Conservation (phyloP, 768 basidiomycete species). For the Favolaschia claudopus region DNA sequence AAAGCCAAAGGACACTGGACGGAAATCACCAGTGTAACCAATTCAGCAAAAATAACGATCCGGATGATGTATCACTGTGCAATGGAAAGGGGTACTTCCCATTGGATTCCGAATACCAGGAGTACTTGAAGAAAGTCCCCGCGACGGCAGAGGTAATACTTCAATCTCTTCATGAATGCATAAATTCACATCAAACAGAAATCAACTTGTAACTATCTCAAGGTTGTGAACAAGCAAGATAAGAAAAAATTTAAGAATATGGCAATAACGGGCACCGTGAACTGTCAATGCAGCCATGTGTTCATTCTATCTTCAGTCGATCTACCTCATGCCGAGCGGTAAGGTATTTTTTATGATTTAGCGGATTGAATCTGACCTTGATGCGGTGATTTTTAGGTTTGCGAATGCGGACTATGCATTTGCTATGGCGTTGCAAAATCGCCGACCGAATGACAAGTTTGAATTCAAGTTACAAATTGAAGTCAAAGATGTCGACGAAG, state of each 20-base stretch:
- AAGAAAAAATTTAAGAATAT: no score
- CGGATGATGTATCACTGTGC: conserved; percentile 1
- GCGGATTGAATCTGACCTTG: background rate
- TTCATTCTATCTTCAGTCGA: background rate
- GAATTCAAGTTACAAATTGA: background rate
- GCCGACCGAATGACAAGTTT: background rate
- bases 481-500: background rate
- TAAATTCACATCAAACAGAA: no score
- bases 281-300: background rate
- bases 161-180: no score
- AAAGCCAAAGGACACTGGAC: background rate
- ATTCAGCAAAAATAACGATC: conserved; percentile 8
- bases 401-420: no score
- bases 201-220: background rate
- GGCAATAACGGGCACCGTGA: background rate
- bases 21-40: conserved; percentile 8
- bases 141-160: background rate
- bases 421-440: background rate
- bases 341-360: no score
- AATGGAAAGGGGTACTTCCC: conserved; percentile 1
- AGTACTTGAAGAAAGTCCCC: background rate
- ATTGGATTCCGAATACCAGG: background rate
- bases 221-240: background rate
- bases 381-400: background rate
- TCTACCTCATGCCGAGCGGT: background rate